phyloP scores from a whole-genome alignment of 257 asterid genomes.

The Solanum microdontum region DNA sequence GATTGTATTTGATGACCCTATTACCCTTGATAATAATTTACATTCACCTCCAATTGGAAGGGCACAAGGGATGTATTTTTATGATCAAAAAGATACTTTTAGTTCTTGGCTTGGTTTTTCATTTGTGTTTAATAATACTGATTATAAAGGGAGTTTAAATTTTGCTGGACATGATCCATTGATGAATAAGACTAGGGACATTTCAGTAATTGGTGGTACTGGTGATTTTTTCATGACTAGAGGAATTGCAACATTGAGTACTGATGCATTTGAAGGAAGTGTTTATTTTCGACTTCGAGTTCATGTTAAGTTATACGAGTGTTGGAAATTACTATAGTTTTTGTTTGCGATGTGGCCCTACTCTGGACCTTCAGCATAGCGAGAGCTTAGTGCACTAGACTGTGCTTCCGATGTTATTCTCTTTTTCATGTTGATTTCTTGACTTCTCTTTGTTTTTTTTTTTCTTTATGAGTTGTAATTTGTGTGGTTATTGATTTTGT shows the following conservation, averaged over 20 bases:
- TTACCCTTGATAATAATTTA: conserved; percentile 26
- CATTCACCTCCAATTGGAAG: conserved; percentile 32
- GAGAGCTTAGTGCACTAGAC: neutral
- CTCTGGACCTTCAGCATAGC: neutral
- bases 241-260: conserved; percentile 32
- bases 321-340: conserved; percentile 11
- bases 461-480: neutral
- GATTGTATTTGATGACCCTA: conserved; percentile 38
- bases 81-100: conserved; percentile 17
- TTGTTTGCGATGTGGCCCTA: accelerated
- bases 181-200: conserved; percentile 30
- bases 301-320: conserved; percentile 33
- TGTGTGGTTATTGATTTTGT: neutral
- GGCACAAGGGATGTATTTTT: conserved; percentile 48
- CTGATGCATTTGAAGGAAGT: conserved; percentile 34
- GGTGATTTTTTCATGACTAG: conserved; percentile 33
- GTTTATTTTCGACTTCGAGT: conserved; percentile 28
- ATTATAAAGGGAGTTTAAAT: conserved; percentile 25
- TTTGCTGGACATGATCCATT: conserved; percentile 38
- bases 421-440: neutral
- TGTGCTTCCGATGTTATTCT: neutral
- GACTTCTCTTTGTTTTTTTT: neutral
- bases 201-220: conserved; percentile 42
- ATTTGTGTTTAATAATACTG: conserved; percentile 20
- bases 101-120: conserved; percentile 40